These are phyloP conservation scores for Mucor plumbeus DNA, from an alignment of 371 early-diverging fungal genomes.

Conservation along the genomic window DNA sequence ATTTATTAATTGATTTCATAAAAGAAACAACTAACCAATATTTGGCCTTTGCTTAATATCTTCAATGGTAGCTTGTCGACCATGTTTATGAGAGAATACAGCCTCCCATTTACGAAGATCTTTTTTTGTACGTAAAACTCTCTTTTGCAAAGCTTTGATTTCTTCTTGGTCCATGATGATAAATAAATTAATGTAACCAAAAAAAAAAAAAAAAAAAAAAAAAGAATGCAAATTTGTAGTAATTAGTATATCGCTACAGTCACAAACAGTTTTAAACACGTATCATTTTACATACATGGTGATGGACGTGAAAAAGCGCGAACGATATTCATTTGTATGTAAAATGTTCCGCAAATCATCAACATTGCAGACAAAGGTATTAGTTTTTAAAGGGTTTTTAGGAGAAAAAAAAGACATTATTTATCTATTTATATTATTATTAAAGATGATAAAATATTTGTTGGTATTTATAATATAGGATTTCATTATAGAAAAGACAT, in stretches of 20 bases:
- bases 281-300: not conserved
- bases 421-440: no score
- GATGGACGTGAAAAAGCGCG: conserved; percentile 5
- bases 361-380: no score
- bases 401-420: no score
- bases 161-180: conserved; percentile 5
- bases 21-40: conserved; percentile 13
- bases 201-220: not conserved
- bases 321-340: not conserved
- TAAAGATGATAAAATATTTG: no score
- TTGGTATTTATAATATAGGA: no score
- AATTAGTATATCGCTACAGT: not conserved
- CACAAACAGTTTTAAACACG: not conserved
- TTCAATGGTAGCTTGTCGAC: conserved; percentile 18
- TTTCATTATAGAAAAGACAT: no score
- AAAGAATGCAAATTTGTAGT: not conserved
- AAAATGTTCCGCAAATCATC: no score
- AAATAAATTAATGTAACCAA: not conserved
- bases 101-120: conserved; percentile 19
- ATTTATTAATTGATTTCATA: not conserved
- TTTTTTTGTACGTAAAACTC: conserved; percentile 16
- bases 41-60: conserved; percentile 23
- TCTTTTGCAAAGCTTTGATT: conserved; percentile 10
- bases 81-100: conserved; percentile 17
- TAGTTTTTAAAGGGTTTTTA: no score